Conservation (phyloP, 257 asterid genomes). For the Galeopsis tetrahit region DNA sequence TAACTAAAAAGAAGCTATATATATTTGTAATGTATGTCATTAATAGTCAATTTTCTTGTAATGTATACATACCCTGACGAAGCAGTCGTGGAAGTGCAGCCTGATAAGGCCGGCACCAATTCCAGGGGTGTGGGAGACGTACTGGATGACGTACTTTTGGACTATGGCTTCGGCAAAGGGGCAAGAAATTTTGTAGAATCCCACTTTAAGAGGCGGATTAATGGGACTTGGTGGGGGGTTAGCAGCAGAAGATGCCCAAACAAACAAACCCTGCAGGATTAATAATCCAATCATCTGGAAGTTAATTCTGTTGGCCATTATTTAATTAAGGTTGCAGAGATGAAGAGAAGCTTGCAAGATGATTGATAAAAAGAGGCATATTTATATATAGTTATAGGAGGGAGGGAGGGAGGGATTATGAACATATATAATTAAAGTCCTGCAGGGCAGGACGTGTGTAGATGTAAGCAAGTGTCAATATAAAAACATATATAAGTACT, state of each 20-base stretch:
- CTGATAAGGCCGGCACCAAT: conserved; percentile 72
- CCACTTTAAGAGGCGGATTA: conserved; percentile 37
- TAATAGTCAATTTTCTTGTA: no score
- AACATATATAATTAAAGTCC: neutral
- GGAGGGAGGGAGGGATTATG: no score
- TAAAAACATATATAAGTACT: neutral
- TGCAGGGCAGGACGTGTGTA: conserved; percentile 30
- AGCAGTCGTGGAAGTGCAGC: conserved; percentile 78
- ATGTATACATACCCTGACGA: conserved; percentile 53
- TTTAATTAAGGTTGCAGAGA: no score
- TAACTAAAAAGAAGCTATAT: no score
- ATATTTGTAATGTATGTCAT: no score
- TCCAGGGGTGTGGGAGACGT: conserved; percentile 49
- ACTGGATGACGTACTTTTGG: conserved; percentile 46
- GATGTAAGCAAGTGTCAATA: conserved; percentile 35
- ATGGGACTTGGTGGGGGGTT: no score
- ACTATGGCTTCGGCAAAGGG: conserved; percentile 61
- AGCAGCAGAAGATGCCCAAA: conserved; percentile 2
- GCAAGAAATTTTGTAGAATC: conserved; percentile 49
- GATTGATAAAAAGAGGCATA: neutral
- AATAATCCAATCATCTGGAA: conserved; percentile 14
- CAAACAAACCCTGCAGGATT: conserved; percentile 13
- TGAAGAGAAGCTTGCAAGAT: neutral
- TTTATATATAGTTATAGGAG: neutral
- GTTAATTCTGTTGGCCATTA: neutral